Conservation (phyloP, 176 grass and related monocot species). For the Urochloa ruziziensis region DNA sequence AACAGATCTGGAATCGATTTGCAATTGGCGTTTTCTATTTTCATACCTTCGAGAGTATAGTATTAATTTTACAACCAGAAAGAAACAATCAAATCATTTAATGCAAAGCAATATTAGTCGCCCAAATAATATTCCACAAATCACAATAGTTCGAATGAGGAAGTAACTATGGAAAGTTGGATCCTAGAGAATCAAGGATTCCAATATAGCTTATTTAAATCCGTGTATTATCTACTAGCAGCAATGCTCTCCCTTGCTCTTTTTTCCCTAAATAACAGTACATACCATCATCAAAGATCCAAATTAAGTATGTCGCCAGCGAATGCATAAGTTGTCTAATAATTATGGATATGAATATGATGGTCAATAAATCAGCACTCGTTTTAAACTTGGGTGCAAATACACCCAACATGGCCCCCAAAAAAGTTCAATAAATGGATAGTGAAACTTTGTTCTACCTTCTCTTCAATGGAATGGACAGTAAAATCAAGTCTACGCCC, state of each 20-base stretch:
- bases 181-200: not conserved
- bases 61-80: conserved; percentile 4
- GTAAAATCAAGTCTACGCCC: conserved; percentile 93
- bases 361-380: not conserved
- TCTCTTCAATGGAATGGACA: conserved; percentile 97
- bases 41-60: not conserved
- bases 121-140: conserved; percentile 8
- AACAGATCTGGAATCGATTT: not conserved
- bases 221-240: not conserved
- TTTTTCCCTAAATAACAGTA: conserved; percentile 7
- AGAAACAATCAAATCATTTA: conserved; percentile 19
- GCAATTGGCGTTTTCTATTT: not conserved
- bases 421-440: conserved; percentile 15
- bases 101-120: not conserved
- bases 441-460: conserved; percentile 54
- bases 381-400: not conserved
- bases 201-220: not conserved
- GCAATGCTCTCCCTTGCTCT: not conserved
- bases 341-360: not conserved
- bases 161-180: not conserved
- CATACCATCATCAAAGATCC: not conserved
- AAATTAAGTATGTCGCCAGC: not conserved
- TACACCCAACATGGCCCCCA: conserved; percentile 8
- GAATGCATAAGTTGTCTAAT: not conserved
- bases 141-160: not conserved